These are phyloP conservation scores for Starmera dryadoides DNA, from an alignment of 805 yeast genomes.

Conservation along the genomic window DNA sequence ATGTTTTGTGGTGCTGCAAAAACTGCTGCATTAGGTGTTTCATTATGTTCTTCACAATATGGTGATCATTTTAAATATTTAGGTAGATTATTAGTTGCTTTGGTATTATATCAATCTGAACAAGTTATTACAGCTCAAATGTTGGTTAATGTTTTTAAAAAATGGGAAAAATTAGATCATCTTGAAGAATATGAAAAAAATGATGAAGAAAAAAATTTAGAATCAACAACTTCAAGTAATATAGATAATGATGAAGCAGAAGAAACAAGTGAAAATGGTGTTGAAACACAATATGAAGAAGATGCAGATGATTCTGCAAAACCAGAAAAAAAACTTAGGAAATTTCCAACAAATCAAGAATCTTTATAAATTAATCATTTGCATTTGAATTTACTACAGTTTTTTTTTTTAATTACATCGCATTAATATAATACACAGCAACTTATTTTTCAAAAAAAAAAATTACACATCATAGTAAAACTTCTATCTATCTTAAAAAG, in stretches of 20 bases:
- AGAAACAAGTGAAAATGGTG: neutral
- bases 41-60: conserved; percentile 73
- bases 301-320: no score
- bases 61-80: conserved; percentile 53
- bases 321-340: no score
- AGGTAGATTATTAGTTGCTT: conserved; percentile 71
- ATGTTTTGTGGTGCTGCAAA: conserved; percentile 91
- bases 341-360: no score
- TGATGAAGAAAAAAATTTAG: conserved; percentile 11
- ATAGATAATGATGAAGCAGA: neutral
- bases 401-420: no score
- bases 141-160: conserved; percentile 55
- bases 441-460: no score
- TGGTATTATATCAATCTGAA: conserved; percentile 81
- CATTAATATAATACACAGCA: no score
- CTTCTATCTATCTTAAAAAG: conserved; percentile 18
- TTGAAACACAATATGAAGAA: no score
- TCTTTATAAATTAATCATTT: no score
- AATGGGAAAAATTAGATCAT: conserved; percentile 43
- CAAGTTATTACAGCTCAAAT: conserved; percentile 81
- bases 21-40: conserved; percentile 88
- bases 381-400: no score
- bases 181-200: conserved; percentile 4
- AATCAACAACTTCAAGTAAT: neutral
- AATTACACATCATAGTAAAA: no score